phyloP scores from a whole-genome alignment of 495 filamentous ascomycete species.

The Hypoxylon perforatum region DNA sequence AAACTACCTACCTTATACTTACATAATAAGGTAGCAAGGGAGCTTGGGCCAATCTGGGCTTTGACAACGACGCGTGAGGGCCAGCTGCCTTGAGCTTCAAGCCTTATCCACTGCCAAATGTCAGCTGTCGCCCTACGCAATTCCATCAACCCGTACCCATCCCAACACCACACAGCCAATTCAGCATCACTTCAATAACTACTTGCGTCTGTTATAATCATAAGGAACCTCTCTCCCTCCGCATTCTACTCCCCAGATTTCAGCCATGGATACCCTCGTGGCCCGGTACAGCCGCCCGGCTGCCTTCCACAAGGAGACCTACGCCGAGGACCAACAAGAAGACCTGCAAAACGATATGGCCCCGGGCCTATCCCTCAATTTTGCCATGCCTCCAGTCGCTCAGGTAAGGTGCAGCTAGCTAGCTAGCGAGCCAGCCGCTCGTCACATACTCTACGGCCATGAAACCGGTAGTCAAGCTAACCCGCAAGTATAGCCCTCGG shows the following conservation, averaged over 20 bases:
- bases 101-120: conserved; percentile 23
- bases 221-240: neutral
- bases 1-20: too few species aligned
- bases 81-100: conserved; percentile 47
- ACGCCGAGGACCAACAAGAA: conserved; percentile 72
- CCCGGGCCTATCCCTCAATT: conserved; percentile 82
- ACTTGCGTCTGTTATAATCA: neutral
- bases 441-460: neutral
- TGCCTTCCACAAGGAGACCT: conserved; percentile 74
- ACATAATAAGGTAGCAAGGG: too few species aligned
- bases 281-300: conserved; percentile 83
- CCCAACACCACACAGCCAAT: conserved; percentile 8
- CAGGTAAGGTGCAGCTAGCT: too few species aligned
- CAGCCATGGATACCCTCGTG: conserved; percentile 88
- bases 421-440: neutral
- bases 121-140: conserved; percentile 30
- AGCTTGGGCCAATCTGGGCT: conserved; percentile 22
- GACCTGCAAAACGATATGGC: conserved; percentile 74
- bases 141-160: conserved; percentile 1
- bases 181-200: conserved; percentile 1
- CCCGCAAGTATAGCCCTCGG: conserved; percentile 69
- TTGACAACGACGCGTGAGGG: conserved; percentile 46
- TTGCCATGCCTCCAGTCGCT: conserved; percentile 92
- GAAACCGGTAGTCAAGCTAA: conserved; percentile 11
- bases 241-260: neutral